Base-by-base conservation (phyloP, 495 filamentous ascomycete species). In the Parmelia sp. region DNA sequence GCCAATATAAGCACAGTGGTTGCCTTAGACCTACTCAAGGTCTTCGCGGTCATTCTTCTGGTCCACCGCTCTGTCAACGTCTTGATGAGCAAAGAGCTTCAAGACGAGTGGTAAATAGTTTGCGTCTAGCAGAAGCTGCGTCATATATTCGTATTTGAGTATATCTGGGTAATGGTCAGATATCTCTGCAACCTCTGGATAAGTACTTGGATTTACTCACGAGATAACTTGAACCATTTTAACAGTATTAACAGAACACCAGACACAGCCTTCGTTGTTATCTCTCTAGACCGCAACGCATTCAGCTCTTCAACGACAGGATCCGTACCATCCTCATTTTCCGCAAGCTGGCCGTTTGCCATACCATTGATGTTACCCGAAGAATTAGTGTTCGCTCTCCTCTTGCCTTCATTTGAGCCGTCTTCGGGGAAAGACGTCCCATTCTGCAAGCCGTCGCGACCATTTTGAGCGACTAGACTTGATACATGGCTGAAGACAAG, bases 161-260 rank as follows among this genome's bases (percentile, higher is more conserved):
- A 98, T 84, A 71, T 98, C 93, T 96, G 64, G 23, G 9, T 19
- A 55, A 36, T 66, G 39, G 74, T 82, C 63, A 79, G 75, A 61
- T 27, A 19, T 10, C 23, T 10, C 19, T 21, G 23, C 1, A 58
- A 21, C 31, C n/a, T 27, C 27, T 11, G 8, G 40, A 35, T 2
- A 39, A 4, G 37, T 17, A 40, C 1, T n/a, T 10, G 0, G 36
- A 56, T 62, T 37, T 19, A 79, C 90, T 77, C 77, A 96, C 92
- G 93, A 65, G 91, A 96, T 66, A 93, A 79, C 74, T 96, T 95
- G 72, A 97, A 90, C 94, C 94, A 98, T 76, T 97, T 97, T 61
- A 97, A 73, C 31, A 98, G 72, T 35, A 96, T 83, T 39, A 97
- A 75, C 51, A 97, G 74, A 64, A 91, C 87, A 0, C 88, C 92